Conservation (phyloP, 2,329 filamentous ascomycete species). For the Grosmannia huntii region DNA sequence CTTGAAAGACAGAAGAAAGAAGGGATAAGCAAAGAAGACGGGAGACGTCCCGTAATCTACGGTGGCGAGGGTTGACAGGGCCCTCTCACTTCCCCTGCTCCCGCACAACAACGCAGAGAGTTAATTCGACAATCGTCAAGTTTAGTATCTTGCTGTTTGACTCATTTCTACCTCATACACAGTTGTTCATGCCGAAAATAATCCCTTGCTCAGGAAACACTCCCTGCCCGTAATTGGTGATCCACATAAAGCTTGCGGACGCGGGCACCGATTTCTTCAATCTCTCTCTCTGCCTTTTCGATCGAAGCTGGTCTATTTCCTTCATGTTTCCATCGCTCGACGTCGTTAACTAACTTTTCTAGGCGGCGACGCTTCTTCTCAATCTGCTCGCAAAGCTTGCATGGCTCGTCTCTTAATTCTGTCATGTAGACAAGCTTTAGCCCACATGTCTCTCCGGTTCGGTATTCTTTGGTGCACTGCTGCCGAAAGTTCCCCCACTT, state of each 20-base stretch:
- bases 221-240: background rate
- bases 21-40: too few species aligned
- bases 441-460: constrained; percentile 91
- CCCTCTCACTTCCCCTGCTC: too few species aligned
- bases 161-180: background rate
- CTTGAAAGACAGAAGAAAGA: too few species aligned
- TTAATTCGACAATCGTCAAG: background rate
- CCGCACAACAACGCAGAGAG: background rate
- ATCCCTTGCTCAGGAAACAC: background rate
- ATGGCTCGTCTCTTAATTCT: constrained; percentile 48
- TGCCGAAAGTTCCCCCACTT: constrained; percentile 89
- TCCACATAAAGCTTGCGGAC: constrained; percentile 34
- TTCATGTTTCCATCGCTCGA: constrained; percentile 65
- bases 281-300: constrained; percentile 56
- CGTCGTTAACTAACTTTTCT: constrained; percentile 60
- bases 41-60: too few species aligned
- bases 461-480: constrained; percentile 89
- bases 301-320: constrained; percentile 63
- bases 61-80: too few species aligned
- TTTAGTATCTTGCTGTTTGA: background rate
- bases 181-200: background rate
- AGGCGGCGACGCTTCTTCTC: constrained; percentile 70
- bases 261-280: constrained; percentile 51
- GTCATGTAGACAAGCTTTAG: constrained; percentile 80
- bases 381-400: constrained; percentile 80